Evolutionary conservation across 2,329 filamentous ascomycete species (phyloP).

Genomic region (Colletotrichum australisinense): DNA sequence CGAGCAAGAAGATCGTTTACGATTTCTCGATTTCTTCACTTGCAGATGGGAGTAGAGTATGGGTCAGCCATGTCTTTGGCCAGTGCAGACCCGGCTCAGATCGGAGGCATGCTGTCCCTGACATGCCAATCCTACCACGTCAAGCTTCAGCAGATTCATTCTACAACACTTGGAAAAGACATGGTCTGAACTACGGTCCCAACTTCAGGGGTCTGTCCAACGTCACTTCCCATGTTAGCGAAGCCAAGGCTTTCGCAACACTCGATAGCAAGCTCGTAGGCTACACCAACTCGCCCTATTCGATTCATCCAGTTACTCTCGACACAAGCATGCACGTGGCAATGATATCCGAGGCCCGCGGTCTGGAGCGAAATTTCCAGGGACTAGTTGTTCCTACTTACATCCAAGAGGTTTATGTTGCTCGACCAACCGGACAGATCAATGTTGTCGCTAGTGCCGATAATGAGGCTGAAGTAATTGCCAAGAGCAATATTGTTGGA

Average conservation of each 20-base stretch:
- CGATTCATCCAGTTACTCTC: constrained; percentile 52
- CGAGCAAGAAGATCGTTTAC: constrained; percentile 43
- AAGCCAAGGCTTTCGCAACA: constrained; percentile 6
- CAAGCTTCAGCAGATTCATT: constrained; percentile 38
- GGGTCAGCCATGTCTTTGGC: constrained; percentile 19
- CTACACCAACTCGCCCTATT: constrained; percentile 30
- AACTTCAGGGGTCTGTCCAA: constrained; percentile 37
- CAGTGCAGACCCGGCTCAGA: constrained; percentile 5
- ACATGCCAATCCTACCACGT: constrained; percentile 32
- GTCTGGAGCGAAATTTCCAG: constrained; percentile 10
- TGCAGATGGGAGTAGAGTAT: constrained; percentile 33
- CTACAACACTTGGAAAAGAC: constrained; percentile 42
- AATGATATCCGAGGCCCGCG: constrained; percentile 37
- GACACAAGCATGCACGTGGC: constrained; percentile 48
- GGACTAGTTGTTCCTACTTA: constrained; percentile 8
- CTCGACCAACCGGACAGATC: background rate
- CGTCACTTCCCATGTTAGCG: constrained; percentile 12
- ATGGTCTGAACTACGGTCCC: constrained; percentile 45
- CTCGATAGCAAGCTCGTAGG: background rate
- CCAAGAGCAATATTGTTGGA: background rate
- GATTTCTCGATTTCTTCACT: constrained; percentile 46
- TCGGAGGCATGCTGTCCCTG: background rate
- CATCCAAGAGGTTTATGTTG: constrained; percentile 19
- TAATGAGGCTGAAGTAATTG: background rate
- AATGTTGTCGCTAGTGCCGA: background rate